A percentile compares a stretch with the other conserved stretches of the same genome.
Evolutionary conservation across 1,284 basidiomycete genomes (phyloP).

Genomic region (Cutaneotrichosporon sp.): DNA sequence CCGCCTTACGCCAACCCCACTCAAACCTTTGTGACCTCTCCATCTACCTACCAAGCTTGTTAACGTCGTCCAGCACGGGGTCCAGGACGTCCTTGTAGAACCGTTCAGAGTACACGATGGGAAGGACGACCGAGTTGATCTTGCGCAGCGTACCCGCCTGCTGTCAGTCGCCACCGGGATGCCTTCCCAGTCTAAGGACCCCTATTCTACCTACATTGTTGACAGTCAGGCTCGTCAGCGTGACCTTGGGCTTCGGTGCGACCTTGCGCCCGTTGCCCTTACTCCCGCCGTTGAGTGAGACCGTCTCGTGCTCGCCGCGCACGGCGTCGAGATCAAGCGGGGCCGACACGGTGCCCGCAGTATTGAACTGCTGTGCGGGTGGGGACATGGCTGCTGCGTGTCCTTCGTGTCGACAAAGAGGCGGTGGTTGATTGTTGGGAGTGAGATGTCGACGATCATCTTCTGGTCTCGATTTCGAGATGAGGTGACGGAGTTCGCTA

Average conservation of each 20-base stretch:
- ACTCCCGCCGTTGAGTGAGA: slow-evolving; percentile 27
- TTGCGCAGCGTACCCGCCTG: slow-evolving; percentile 45
- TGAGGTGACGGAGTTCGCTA: not conserved
- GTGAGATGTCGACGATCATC: too few species aligned
- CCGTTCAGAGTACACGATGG: slow-evolving; percentile 46
- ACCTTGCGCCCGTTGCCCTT: too few species aligned
- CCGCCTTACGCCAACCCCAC: too few species aligned
- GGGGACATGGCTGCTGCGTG: not conserved
- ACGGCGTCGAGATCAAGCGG: slow-evolving; percentile 37
- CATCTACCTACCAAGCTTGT: slow-evolving; percentile 43
- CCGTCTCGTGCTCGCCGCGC: slow-evolving; percentile 35
- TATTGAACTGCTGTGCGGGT: slow-evolving; percentile 29
- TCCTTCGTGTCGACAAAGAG: not conserved
- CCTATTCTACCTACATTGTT: slow-evolving; percentile 41
- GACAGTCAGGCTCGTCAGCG: slow-evolving; percentile 45
- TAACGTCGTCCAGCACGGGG: slow-evolving; percentile 42
- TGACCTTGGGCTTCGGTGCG: slow-evolving; percentile 44
- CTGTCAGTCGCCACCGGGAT: too few species aligned
- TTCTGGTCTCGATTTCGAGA: not conserved
- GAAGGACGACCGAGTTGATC: slow-evolving; percentile 46
- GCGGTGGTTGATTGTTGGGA: too few species aligned
- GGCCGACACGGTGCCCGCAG: slow-evolving; percentile 41
- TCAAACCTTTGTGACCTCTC: too few species aligned
- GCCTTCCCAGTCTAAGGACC: not conserved
- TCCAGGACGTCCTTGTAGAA: slow-evolving; percentile 48